Percentiles rank a stretch among this genome's conserved stretches.
phyloP scores from a whole-genome alignment of 176 grass and related monocot genomes.

The Lolium perenne region DNA sequence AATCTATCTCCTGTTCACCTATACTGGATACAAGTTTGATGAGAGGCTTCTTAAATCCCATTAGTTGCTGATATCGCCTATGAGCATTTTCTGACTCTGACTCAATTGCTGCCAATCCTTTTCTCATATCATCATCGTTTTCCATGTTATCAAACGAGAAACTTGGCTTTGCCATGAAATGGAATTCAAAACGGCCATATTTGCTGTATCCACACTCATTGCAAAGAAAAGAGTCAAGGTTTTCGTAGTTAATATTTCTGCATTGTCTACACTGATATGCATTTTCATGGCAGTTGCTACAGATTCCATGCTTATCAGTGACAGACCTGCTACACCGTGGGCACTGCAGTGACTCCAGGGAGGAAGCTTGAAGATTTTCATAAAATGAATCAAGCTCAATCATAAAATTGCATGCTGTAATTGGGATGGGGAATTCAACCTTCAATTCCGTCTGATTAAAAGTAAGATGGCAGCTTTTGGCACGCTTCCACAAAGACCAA shows the following conservation, averaged over 20 bases:
- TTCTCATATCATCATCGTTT: conserved; percentile 98
- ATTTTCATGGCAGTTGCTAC: conserved; percentile 98
- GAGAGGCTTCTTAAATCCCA: conserved; percentile 97
- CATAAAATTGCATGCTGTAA: conserved; percentile 99
- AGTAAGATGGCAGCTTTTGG: conserved; percentile 93
- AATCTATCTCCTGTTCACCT: conserved; percentile 94
- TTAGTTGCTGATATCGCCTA: conserved; percentile 94
- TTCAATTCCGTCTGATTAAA: conserved; percentile 94
- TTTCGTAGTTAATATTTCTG: conserved; percentile 98
- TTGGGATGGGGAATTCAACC: conserved; percentile 95
- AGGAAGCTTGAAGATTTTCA: conserved; percentile 98
- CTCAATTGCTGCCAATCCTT: conserved; percentile 95
- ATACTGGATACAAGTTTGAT: conserved; percentile 97
- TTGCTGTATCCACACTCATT: conserved; percentile 99
- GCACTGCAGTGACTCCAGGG: conserved; percentile 97
- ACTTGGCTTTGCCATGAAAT: conserved; percentile 98
- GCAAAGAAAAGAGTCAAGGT: conserved; percentile 98
- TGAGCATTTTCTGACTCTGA: conserved; percentile 98
- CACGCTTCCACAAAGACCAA: conserved; percentile 98
- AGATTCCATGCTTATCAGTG: conserved; percentile 97
- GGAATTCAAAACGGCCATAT: conserved; percentile 99
- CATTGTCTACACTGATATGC: conserved; percentile 98
- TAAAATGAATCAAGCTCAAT: conserved; percentile 99
- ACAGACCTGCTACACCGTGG: conserved; percentile 94
- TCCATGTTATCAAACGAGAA: conserved; percentile 99